Base-by-base conservation (phyloP, 805 yeast species). In the Ogataea degrootiae region DNA sequence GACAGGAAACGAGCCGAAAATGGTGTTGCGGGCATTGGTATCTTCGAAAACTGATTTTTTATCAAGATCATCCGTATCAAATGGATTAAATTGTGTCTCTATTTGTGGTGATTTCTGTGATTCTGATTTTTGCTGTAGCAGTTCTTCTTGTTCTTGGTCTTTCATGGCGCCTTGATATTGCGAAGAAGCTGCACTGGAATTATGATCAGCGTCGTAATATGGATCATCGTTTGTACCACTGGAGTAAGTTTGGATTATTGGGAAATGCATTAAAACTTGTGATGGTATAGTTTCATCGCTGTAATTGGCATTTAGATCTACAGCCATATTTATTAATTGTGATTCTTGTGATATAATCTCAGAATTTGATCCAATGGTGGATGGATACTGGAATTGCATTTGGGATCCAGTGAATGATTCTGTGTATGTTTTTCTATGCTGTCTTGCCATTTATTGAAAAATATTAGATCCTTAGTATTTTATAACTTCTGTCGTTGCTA, bases 401-500 rank as follows among this genome's bases (percentile, higher is more conserved):
- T 45, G 50, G 6, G 50, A 23, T 39, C 56, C 56, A n/a, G 29
- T 26, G 16, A 48, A 51, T n/a, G 54, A 41, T 34, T 48, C 44
- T 35, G 56, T 42, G 38, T 43, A 48, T 21, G 46, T 46, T 31
- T 45, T 43, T 42, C 43, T 41, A 36, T 43, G 46, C 34, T 40
- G 39, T 33, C 37, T 50, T 34, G 37, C 42, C 42, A 40, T 19
- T 19, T 19, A 19, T 44, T 9, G 3, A 2, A 9, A 9, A 26
- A 9, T 26, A 3, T 9, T 6, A 26, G 11, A 26, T 26, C 11
- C 3, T 26, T 26, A 26, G 3, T 26, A 11, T 2, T 3, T 26
- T 26, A 26, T 1, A 11, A 8, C 5, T 9, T 26, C 11, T 26
- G 31, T 26, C 2, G 21, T 19, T 19, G 4, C 21, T 19, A 19